Conservation (phyloP, 177 flowering plant species). For the Vitis hybrid region DNA sequence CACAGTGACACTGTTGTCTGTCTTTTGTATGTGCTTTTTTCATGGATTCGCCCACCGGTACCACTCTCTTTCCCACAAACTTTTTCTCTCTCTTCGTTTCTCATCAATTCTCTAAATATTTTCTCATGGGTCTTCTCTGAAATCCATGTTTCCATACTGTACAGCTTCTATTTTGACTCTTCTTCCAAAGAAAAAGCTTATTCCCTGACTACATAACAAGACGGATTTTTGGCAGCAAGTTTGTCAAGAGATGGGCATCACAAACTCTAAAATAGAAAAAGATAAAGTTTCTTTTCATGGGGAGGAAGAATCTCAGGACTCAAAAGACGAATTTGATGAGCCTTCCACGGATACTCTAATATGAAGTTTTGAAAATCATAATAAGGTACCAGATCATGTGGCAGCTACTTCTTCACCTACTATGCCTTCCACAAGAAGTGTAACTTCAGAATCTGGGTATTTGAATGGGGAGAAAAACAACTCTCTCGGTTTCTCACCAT, state of each 20-base stretch:
- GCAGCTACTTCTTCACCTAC: slow-evolving; percentile 2
- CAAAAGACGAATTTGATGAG: slow-evolving; percentile 88
- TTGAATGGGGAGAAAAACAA: slow-evolving; percentile 44
- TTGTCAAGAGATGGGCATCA: slow-evolving; percentile 57
- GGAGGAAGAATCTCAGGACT: slow-evolving; percentile 39
- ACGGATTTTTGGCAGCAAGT: slow-evolving; percentile 4
- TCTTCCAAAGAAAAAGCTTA: slow-evolving; percentile 4
- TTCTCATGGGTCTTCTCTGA: too few species aligned
- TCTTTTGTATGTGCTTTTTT: too few species aligned
- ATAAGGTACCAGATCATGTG: too few species aligned
- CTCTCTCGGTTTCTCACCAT: slow-evolving; percentile 58
- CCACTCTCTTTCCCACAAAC: too few species aligned
- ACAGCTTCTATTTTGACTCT: too few species aligned
- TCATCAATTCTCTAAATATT: too few species aligned
- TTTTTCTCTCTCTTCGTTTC: too few species aligned
- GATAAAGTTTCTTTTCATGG: slow-evolving; percentile 44
- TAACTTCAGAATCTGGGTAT: slow-evolving; percentile 36
- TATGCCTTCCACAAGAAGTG: slow-evolving; percentile 34
- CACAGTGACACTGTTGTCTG: too few species aligned
- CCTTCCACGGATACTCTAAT: slow-evolving; percentile 61
- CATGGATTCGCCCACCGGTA: too few species aligned
- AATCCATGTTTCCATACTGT: too few species aligned
- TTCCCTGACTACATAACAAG: background rate
- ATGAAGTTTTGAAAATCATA: slow-evolving; percentile 57
- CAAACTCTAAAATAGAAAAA: slow-evolving; percentile 76